Evolutionary conservation across 768 basidiomycete species (phyloP), one percentile per base, ranked within the genome.

Genomic region (Hygrophoropsis aurantiaca): DNA sequence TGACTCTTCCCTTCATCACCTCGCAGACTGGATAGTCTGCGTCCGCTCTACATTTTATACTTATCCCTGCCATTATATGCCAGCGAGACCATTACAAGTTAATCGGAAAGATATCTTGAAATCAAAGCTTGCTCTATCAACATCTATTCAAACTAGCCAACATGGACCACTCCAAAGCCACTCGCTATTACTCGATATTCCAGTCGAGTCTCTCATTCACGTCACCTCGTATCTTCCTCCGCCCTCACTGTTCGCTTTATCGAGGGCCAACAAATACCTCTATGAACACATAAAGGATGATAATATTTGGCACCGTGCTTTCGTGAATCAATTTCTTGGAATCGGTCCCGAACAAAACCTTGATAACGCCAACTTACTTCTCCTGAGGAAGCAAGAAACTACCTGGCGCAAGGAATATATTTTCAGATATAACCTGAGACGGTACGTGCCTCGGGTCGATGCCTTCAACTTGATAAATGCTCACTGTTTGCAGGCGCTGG

Each of bases 221-320:
- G 76, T 91, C 67, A 87, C 88, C 9, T 75, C 86, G 8, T 80
- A 82, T 62, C 80, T 91, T 44, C 73, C 81, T 56, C 87, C 87
- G 1, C 74, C 70, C 1, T 73, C 80, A 3, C 77, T 93, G 26
- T 60, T 82, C 36, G 66, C 75, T 2, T 78, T 93, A 54, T 73
- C 74, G 18, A 60, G 66, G 54, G 80, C 83, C 49, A 77, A 74
- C 65, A 68, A 62, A 39, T 59, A 58, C 49, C 72, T 90, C 46
- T 72, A 75, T 59, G 69, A 75, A 52, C 88, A 90, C 74, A 69
- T 90, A 74, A 77, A 77, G 45, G 77, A 87, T 56, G 90, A 93
- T 50, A 83, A 80, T 58, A 90, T 87, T 27, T 93, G 90, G 90
- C 74, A 78, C 42, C 72, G 80, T 18, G 90, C 90, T 23, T 89